phyloP scores from a whole-genome alignment of 2,329 filamentous ascomycete species.

The Beauveria sp. region DNA sequence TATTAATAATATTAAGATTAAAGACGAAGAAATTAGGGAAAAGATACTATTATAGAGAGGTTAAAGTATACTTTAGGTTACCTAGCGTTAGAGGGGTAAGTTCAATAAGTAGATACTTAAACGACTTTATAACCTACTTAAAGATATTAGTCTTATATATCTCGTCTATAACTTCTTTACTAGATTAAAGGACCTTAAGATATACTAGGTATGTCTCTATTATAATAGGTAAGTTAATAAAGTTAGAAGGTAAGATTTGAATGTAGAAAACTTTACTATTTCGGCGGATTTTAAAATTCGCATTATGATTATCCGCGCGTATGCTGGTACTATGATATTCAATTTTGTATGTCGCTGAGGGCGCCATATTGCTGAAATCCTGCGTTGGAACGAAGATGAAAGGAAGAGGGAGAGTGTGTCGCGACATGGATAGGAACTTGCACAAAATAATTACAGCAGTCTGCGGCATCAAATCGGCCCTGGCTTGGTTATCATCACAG shows the following conservation, averaged over 20 bases:
- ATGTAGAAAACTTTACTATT: slow-evolving; percentile 17
- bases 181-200: slow-evolving; percentile 14
- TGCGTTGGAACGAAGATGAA: background rate
- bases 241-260: slow-evolving; percentile 5
- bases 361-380: background rate
- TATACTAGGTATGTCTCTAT: slow-evolving; percentile 13
- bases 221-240: slow-evolving; percentile 14
- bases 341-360: slow-evolving; percentile 13
- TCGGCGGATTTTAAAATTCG: slow-evolving; percentile 14
- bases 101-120: slow-evolving; percentile 15
- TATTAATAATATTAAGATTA: slow-evolving; percentile 11
- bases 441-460: no score
- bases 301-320: background rate
- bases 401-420: background rate
- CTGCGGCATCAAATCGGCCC: no score
- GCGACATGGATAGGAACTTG: background rate
- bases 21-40: slow-evolving; percentile 16
- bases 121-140: slow-evolving; percentile 15
- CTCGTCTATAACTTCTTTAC: slow-evolving; percentile 13
- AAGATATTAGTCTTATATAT: slow-evolving; percentile 17
- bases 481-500: no score
- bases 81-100: slow-evolving; percentile 15
- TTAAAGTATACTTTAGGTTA: background rate
- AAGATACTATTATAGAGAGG: slow-evolving; percentile 16
- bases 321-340: background rate